phyloP scores from a whole-genome alignment of 139 green algal species.

The Chlorella sp. region DNA sequence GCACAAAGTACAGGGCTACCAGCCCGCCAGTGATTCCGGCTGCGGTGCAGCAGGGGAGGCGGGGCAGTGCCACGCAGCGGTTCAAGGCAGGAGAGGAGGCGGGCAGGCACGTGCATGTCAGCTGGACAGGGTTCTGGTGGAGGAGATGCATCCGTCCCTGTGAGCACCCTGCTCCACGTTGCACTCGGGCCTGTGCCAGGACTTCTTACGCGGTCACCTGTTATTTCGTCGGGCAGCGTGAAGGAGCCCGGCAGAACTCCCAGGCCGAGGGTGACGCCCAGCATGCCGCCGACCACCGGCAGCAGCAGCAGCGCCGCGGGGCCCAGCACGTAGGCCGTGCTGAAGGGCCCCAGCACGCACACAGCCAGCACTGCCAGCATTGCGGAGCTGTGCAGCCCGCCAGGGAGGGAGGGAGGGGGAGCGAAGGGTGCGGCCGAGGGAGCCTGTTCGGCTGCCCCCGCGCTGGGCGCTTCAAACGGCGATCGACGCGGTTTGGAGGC shows the following conservation, averaged over 20 bases:
- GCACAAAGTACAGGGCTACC: conserved; percentile 12
- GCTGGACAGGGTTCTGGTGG: too few species aligned
- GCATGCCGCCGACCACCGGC: not conserved
- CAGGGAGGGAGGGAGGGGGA: too few species aligned
- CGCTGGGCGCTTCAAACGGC: too few species aligned
- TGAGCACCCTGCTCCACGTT: too few species aligned
- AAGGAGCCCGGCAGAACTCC: not conserved
- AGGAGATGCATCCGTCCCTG: too few species aligned
- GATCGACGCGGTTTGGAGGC: too few species aligned
- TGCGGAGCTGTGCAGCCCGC: too few species aligned
- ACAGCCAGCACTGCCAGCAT: not conserved
- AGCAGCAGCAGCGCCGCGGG: not conserved
- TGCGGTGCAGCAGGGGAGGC: not conserved
- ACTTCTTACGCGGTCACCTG: not conserved
- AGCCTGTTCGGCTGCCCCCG: too few species aligned
- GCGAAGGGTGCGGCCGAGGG: too few species aligned
- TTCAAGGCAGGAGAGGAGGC: not conserved
- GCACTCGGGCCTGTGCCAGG: too few species aligned
- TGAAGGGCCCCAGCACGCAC: not conserved
- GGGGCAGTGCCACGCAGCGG: not conserved
- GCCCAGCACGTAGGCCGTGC: not conserved
- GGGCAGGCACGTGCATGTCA: not conserved
- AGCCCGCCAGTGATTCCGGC: not conserved
- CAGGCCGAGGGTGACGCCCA: conserved; percentile 16
- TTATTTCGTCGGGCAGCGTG: not conserved